Conservation (phyloP, 495 filamentous ascomycete species). For the Podospora sp. region DNA sequence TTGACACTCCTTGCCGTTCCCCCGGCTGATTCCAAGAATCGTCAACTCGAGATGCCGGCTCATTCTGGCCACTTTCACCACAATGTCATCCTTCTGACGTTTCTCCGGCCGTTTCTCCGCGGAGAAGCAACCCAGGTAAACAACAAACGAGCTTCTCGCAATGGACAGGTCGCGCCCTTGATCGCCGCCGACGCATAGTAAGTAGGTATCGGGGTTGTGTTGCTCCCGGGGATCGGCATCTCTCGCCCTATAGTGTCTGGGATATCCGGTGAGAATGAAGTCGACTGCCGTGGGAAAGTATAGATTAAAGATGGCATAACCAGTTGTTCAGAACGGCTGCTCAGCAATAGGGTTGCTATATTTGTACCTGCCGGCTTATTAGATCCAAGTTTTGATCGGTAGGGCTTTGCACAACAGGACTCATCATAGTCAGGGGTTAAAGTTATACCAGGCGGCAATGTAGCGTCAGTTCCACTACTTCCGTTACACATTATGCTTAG, state of each 20-base stretch:
- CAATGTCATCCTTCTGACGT: not conserved
- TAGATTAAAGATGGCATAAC: not conserved
- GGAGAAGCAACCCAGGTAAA: not conserved
- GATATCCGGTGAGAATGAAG: not conserved
- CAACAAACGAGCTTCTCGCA: constrained; percentile 12
- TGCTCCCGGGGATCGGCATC: not conserved
- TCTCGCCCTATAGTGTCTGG: not conserved
- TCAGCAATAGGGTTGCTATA: not conserved
- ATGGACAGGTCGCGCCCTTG: not conserved
- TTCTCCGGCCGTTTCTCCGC: not conserved
- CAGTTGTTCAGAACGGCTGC: not conserved
- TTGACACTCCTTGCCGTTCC: not conserved
- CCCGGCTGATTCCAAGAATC: not conserved
- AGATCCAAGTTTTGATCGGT: not conserved
- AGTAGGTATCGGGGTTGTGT: not conserved
- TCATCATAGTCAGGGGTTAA: not conserved
- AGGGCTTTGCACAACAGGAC: not conserved
- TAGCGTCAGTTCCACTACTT: not conserved
- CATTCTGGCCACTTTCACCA: not conserved
- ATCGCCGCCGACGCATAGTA: not conserved
- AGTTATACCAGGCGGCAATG: not conserved
- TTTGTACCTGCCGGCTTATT: not conserved
- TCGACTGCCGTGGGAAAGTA: not conserved
- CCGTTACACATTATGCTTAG: not conserved
- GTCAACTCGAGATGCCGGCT: not conserved